Evolutionary conservation across 2,329 filamentous ascomycete genomes (phyloP).

Genomic region (Calonectria pteridis): DNA sequence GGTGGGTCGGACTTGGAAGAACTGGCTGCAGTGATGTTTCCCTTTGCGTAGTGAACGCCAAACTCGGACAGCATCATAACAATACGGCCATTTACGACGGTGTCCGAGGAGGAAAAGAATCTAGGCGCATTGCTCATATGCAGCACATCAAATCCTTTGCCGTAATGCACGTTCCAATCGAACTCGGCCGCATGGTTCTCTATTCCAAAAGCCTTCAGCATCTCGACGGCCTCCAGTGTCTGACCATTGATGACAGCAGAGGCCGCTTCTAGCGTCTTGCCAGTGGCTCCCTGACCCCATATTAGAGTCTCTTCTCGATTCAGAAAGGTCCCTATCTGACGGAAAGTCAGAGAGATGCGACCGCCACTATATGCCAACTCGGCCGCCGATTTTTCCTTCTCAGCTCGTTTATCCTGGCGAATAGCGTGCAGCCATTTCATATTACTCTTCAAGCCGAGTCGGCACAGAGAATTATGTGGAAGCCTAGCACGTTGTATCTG

Average conservation of each 20-base stretch:
- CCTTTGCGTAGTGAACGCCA: constrained; percentile 60
- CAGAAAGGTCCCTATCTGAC: constrained; percentile 88
- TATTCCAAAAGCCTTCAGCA: constrained; percentile 84
- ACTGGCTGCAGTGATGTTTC: constrained; percentile 51
- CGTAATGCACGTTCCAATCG: constrained; percentile 82
- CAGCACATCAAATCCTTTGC: constrained; percentile 85
- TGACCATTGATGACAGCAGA: constrained; percentile 77
- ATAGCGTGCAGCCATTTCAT: constrained; percentile 93
- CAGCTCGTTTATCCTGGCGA: constrained; percentile 82
- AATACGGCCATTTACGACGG: constrained; percentile 62
- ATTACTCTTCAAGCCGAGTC: constrained; percentile 86
- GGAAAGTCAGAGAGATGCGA: constrained; percentile 93
- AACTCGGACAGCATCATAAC: constrained; percentile 63
- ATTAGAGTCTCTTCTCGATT: constrained; percentile 74
- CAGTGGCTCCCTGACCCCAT: constrained; percentile 91
- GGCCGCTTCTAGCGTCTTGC: constrained; percentile 73
- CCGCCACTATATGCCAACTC: constrained; percentile 81
- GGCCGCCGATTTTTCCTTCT: constrained; percentile 73
- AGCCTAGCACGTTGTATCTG: constrained; percentile 77
- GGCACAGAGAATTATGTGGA: constrained; percentile 90
- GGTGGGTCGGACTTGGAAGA: neutral
- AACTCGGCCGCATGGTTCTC: constrained; percentile 84
- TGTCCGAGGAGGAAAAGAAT: constrained; percentile 63
- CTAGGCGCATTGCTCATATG: constrained; percentile 69
- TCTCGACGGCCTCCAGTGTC: constrained; percentile 70